Percentiles rank a stretch among this genome's conserved stretches.
Evolutionary conservation across 2,329 filamentous ascomycete species (phyloP).

Genomic region (Aphanocladium album): DNA sequence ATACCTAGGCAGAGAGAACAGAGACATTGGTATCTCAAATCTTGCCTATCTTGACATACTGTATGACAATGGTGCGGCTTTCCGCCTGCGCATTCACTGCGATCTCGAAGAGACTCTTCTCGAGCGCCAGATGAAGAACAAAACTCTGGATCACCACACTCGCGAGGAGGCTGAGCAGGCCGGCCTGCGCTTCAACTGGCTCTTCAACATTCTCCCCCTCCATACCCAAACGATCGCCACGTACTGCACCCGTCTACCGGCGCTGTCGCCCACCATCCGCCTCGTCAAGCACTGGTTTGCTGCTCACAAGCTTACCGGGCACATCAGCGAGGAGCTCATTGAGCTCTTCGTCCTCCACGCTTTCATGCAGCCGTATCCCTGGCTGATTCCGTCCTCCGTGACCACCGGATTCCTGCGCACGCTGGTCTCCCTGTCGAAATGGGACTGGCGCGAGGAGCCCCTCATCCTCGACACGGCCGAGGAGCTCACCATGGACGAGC

Average conservation of each 20-base stretch:
- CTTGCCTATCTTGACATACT: conserved; percentile 76
- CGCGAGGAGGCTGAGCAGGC: conserved; percentile 66
- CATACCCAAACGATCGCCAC: conserved; percentile 79
- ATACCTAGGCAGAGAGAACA: conserved; percentile 77
- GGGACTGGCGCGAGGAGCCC: conserved; percentile 87
- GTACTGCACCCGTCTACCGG: conserved; percentile 72
- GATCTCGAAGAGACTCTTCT: conserved; percentile 81
- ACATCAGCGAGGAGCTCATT: conserved; percentile 75
- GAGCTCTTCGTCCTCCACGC: conserved; percentile 75
- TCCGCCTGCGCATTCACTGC: conserved; percentile 82
- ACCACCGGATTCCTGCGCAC: conserved; percentile 78
- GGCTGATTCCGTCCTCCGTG: conserved; percentile 69
- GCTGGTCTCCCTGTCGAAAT: conserved; percentile 72
- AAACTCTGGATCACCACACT: conserved; percentile 56
- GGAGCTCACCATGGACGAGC: conserved; percentile 56
- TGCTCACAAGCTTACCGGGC: conserved; percentile 69
- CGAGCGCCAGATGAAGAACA: conserved; percentile 72
- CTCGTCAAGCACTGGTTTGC: conserved; percentile 87
- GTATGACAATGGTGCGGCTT: conserved; percentile 65
- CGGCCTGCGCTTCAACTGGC: conserved; percentile 65
- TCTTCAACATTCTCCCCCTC: conserved; percentile 66
- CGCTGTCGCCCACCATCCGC: conserved; percentile 76
- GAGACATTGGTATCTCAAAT: conserved; percentile 63
- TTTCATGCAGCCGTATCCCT: conserved; percentile 80
- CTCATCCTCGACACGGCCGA: conserved; percentile 68